Evolutionary conservation across 306 rosid species (phyloP), one percentile per base, ranked within the genome.

Genomic region (Vachellia collinsii): DNA sequence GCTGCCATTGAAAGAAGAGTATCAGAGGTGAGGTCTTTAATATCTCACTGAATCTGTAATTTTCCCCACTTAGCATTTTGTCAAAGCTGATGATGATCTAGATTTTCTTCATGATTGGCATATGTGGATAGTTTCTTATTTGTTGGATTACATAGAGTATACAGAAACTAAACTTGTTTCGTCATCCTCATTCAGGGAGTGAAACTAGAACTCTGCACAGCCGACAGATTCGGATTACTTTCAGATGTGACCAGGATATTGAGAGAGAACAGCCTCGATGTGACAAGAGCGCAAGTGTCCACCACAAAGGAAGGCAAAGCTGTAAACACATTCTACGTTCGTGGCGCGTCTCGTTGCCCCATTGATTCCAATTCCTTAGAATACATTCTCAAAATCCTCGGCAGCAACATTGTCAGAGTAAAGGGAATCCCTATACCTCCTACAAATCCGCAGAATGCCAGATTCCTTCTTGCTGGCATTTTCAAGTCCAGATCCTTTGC

Each of bases 1-100:
- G 99, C 99, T 69, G 97, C 99, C 69, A 94, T 94, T 80, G 88
- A 90, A 84, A 92, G 99, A 90, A 89, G 99, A 89, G 97, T 92
- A 36, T 94, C 97, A 43, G 97, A 94, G 95, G 99, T 93, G 75
- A 65, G 84, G 61, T 22, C 38, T 34, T 20, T 22, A 14, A 20
- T 20, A 56, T 56, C 20, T 22, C 22, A 16, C 34, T 13, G 63
- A 76, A 76, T 77, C 58, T 69, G 68, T 69, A 42, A 44, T 63
- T 79, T 29, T 63, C 65, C 82, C 65, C 74, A 51, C 53, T 42
- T 14, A 63, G 66, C 76, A 79, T 39, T 75, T 81, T 72, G 61
- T 25, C 36, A 10, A 61, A 23, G 66, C 16, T 61, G 19, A 61
- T 61, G 10, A 22, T 61, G 38, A 9, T 61, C 17, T 17, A 61